These are phyloP conservation scores for Fragaria iinumae DNA, from an alignment of 306 rosid species.

Conservation along the genomic window DNA sequence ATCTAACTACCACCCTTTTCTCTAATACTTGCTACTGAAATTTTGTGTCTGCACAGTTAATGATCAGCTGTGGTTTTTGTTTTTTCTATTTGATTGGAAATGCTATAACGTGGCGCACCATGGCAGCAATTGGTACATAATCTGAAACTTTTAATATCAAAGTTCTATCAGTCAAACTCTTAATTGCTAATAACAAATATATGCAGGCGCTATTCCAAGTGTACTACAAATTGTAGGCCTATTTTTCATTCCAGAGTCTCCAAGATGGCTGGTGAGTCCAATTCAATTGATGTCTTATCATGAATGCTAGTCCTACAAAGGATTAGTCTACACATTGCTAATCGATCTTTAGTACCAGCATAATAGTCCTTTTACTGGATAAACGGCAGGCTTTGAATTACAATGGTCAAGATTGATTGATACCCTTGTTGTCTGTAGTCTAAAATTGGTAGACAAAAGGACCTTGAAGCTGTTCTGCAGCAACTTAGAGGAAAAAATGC, in stretches of 20 bases:
- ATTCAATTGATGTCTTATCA: background rate
- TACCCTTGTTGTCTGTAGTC: slow-evolving; percentile 48
- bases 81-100: slow-evolving; percentile 32
- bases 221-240: slow-evolving; percentile 57
- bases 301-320: too few relatives aligned
- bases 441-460: slow-evolving; percentile 46
- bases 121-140: slow-evolving; percentile 35
- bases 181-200: background rate
- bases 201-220: slow-evolving; percentile 56
- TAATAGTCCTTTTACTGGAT: too few relatives aligned
- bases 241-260: slow-evolving; percentile 80
- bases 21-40: background rate
- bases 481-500: slow-evolving; percentile 54
- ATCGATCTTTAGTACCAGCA: too few relatives aligned
- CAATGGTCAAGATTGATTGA: background rate
- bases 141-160: background rate
- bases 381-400: too few relatives aligned
- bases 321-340: too few relatives aligned
- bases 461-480: slow-evolving; percentile 53
- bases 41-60: slow-evolving; percentile 18
- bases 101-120: slow-evolving; percentile 34
- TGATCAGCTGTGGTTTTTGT: slow-evolving; percentile 20
- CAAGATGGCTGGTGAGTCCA: slow-evolving; percentile 85
- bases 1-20: background rate
- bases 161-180: background rate